Evolutionary conservation across 257 asterid species (phyloP).

Genomic region (Solanum habrochaites): DNA sequence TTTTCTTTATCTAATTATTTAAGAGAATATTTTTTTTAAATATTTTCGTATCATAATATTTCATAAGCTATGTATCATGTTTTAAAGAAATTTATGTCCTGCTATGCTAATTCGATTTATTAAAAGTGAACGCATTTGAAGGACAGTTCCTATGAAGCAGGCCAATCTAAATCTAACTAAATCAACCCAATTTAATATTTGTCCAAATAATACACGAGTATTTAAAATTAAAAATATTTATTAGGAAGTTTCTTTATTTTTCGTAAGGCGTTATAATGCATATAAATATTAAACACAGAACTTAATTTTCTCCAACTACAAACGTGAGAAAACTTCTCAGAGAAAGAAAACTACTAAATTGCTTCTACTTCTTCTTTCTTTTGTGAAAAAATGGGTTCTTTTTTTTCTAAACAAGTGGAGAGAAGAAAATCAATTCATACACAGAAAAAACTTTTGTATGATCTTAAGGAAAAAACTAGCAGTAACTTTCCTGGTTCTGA

Average conservation of each 20-base stretch:
- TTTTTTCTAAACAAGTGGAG: slow-evolving; percentile 44
- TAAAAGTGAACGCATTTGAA: too few species aligned
- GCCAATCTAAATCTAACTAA: neutral
- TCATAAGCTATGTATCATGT: neutral
- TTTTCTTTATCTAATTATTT: neutral
- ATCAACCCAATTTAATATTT: neutral
- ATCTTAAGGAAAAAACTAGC: slow-evolving; percentile 28
- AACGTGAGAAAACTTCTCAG: neutral
- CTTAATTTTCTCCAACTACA: neutral
- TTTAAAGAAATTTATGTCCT: too few species aligned
- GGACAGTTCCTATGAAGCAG: too few species aligned
- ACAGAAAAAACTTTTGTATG: slow-evolving; percentile 40
- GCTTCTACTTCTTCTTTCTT: neutral
- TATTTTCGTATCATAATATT: neutral
- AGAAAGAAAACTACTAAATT: neutral
- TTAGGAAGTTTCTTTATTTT: neutral
- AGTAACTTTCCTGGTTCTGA: slow-evolving; percentile 56
- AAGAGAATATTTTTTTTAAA: too few species aligned
- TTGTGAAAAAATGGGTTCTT: slow-evolving; percentile 44
- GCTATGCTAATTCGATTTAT: neutral
- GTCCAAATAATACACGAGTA: neutral
- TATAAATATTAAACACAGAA: neutral
- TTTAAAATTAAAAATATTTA: neutral
- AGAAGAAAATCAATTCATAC: slow-evolving; percentile 37
- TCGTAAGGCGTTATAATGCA: neutral